These are phyloP conservation scores for Polygonum maritimum DNA, from an alignment of 148 eudicot species.

Conservation along the genomic window DNA sequence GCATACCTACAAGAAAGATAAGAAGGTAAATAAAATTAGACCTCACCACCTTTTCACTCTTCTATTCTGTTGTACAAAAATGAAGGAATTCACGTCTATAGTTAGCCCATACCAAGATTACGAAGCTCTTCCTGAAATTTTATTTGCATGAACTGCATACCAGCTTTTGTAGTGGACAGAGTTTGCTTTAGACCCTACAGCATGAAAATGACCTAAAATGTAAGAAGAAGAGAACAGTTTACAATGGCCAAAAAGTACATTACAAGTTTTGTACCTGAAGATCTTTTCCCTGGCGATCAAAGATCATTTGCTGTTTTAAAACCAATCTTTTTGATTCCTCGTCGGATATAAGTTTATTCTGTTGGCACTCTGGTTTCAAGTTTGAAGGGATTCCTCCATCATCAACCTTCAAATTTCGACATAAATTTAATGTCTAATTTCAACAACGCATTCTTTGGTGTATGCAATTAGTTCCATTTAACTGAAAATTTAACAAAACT, in stretches of 20 bases:
- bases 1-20: conserved; percentile 40
- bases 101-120: conserved; percentile 54
- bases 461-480: neutral
- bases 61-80: neutral
- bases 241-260: neutral
- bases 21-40: neutral
- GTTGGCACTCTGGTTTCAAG: conserved; percentile 28
- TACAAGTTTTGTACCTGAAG: conserved; percentile 39
- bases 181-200: conserved; percentile 61
- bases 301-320: conserved; percentile 44
- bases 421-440: neutral
- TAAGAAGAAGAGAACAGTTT: neutral
- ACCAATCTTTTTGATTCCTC: conserved; percentile 43
- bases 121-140: conserved; percentile 77
- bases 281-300: conserved; percentile 69
- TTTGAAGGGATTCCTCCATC: conserved; percentile 6
- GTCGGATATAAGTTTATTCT: conserved; percentile 20
- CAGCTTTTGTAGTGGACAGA: conserved; percentile 76
- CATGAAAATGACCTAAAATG: neutral
- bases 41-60: neutral
- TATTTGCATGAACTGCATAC: conserved; percentile 86
- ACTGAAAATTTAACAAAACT: neutral
- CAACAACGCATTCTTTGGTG: neutral
- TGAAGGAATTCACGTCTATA: neutral
- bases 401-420: neutral